Conservation (phyloP, 2,329 filamentous ascomycete species). For the Xylariaceae sp. region DNA sequence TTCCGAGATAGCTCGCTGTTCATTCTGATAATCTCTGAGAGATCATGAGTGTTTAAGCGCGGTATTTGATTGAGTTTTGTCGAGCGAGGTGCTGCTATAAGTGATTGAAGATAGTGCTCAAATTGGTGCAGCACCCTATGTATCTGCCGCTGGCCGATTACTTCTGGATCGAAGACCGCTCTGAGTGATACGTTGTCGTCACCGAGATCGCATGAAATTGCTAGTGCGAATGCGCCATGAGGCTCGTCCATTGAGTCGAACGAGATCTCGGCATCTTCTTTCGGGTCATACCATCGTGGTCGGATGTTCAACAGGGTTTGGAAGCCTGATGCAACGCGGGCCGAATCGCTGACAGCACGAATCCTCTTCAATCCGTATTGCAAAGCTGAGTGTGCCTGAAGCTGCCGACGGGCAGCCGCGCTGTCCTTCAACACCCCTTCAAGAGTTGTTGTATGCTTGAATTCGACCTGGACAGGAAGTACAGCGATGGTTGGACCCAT, state of each 20-base stretch:
- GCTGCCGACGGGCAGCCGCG: slow-evolving; percentile 7
- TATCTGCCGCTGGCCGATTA: slow-evolving; percentile 2
- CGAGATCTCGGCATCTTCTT: neutral
- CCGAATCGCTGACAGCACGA: slow-evolving; percentile 7
- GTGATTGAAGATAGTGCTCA: slow-evolving; percentile 5
- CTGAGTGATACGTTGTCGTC: slow-evolving; percentile 5
- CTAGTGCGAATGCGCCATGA: slow-evolving; percentile 2
- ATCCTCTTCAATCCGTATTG: slow-evolving; percentile 10
- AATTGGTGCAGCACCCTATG: slow-evolving; percentile 10
- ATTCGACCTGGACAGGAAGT: slow-evolving; percentile 14
- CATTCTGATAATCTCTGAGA: slow-evolving; percentile 6
- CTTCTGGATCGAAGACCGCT: slow-evolving; percentile 3
- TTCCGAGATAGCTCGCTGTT: neutral
- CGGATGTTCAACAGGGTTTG: slow-evolving; percentile 13
- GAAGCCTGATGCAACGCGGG: slow-evolving; percentile 9
- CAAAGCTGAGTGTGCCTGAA: slow-evolving; percentile 3
- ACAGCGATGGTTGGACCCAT: slow-evolving; percentile 12
- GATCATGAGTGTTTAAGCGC: slow-evolving; percentile 8
- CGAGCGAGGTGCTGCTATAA: neutral
- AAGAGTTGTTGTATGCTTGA: slow-evolving; percentile 9
- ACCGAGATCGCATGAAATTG: slow-evolving; percentile 3
- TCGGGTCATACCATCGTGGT: neutral
- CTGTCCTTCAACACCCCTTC: slow-evolving; percentile 13
- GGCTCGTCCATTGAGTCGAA: slow-evolving; percentile 1
- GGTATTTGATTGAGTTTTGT: slow-evolving; percentile 8